Base-by-base conservation (phyloP, 2,329 filamentous ascomycete genomes). In the Xylariaceae sp. region DNA sequence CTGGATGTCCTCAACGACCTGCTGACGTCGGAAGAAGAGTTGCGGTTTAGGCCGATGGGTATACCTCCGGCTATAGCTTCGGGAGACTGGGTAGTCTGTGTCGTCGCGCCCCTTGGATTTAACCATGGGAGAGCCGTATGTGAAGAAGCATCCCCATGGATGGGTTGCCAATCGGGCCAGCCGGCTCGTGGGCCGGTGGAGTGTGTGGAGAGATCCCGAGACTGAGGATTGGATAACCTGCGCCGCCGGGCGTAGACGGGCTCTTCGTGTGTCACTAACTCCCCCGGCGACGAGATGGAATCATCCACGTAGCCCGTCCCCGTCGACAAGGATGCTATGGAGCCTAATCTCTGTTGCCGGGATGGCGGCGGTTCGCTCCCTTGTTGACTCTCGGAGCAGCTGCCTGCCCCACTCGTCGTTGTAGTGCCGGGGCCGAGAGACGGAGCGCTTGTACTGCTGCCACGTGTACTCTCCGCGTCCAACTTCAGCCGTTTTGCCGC, bases 401-500 rank as follows among this genome's bases (percentile, higher is more conserved):
- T 74, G 3, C 60, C 61, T n/a, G 65, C 68, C 34, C 62, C 60
- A 29, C 61, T 65, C 11, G 50, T 55, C 29, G 58, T 57, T 17
- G 59, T 62, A 4, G 59, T 62, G 4, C 64, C 64, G 0, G 64
- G 65, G 8, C 57, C 62, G 29, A 62, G 63, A 3, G 65, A 65
- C 3, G 62, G 65, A 8, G 55, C 62, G 34, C 64, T 66, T 24
- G 64, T 66, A 44, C 64, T 68, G 39, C 63, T 65, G 2, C 66
- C 64, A 12, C 56, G 51, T 17, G 50, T 48, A 32, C 52, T 55
- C 15, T 68, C 56, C 14, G 44, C 48, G 3, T 75, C 72, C 3
- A 70, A 52, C 50, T 70, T 76, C 6, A 67, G 52, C 28, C 73
- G 60, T 42, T 76, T 78, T 7, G 68, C 65, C 1, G 55, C 58